Percentiles rank a stretch among this genome's conserved stretches.
Conservation (phyloP, 2,329 filamentous ascomycete genomes). For the Neoascochyta sp. region DNA sequence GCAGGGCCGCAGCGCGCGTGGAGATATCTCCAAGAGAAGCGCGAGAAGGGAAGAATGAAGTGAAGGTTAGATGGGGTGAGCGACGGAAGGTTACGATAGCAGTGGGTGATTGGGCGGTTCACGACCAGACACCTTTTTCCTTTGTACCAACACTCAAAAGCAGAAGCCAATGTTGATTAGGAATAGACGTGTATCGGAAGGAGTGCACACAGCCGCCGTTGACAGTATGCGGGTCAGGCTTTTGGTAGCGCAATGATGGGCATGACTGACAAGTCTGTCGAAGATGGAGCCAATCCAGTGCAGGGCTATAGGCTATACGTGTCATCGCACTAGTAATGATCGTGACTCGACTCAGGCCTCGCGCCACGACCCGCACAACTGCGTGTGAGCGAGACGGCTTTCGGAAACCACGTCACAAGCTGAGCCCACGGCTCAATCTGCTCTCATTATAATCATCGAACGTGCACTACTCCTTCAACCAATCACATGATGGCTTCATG, state of each 20-base stretch:
- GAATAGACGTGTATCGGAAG: slow-evolving; percentile 5
- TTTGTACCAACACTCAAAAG: slow-evolving; percentile 18
- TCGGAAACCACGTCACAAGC: no score
- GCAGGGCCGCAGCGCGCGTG: slow-evolving; percentile 66
- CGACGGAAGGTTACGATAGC: neutral
- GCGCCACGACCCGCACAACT: no score
- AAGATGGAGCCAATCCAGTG: no score
- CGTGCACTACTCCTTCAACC: slow-evolving; percentile 6
- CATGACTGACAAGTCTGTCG: no score
- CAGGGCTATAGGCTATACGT: no score
- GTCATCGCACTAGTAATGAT: no score
- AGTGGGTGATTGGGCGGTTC: neutral
- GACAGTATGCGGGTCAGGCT: slow-evolving; percentile 9
- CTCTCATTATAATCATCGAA: no score
- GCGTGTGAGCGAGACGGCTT: no score
- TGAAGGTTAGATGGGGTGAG: slow-evolving; percentile 5
- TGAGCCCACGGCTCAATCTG: no score
- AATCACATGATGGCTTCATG: slow-evolving; percentile 14
- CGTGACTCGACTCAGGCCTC: no score
- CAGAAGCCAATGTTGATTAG: slow-evolving; percentile 8
- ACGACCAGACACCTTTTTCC: slow-evolving; percentile 6
- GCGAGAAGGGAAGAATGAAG: slow-evolving; percentile 41
- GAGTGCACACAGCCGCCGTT: slow-evolving; percentile 8
- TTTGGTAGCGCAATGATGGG: no score
- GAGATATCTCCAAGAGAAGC: slow-evolving; percentile 80